Conservation (phyloP, 805 yeast species). For the Hemisphaericaspora nanyangensis region DNA sequence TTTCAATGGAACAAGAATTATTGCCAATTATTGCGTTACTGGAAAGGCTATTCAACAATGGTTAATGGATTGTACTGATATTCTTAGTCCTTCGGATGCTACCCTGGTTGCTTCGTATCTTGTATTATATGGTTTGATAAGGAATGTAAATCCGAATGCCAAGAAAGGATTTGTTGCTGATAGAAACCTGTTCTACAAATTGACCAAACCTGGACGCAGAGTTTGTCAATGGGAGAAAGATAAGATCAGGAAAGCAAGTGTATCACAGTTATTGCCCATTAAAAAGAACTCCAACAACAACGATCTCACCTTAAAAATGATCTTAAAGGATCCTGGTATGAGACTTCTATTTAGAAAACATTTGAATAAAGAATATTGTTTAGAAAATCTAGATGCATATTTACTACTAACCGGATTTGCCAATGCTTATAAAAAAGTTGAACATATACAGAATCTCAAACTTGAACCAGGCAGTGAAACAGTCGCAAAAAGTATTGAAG, state of each 20-base stretch:
- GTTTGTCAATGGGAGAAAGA: constrained; percentile 19
- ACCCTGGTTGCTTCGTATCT: constrained; percentile 8
- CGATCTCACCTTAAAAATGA: constrained; percentile 28
- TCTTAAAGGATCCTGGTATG: constrained; percentile 73
- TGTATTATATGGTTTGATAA: background rate
- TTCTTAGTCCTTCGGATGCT: constrained; percentile 51
- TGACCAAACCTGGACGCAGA: constrained; percentile 41
- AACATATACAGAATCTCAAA: constrained; percentile 10
- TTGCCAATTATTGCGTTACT: constrained; percentile 49
- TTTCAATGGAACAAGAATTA: constrained; percentile 11
- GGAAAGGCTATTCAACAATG: constrained; percentile 84
- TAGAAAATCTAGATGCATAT: constrained; percentile 74
- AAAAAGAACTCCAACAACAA: background rate
- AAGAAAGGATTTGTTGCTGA: constrained; percentile 10
- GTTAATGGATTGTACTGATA: constrained; percentile 86
- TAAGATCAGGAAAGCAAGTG: background rate
- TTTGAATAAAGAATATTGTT: constrained; percentile 59
- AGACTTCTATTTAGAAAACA: constrained; percentile 65
- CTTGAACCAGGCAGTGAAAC: background rate
- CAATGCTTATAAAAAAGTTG: constrained; percentile 43
- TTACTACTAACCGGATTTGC: constrained; percentile 52
- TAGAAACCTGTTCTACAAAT: constrained; percentile 36
- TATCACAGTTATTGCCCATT: background rate
- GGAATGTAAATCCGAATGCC: background rate
- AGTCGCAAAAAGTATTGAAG: constrained; percentile 1